These are phyloP conservation scores for Albatrellus sp. DNA, from an alignment of 1,284 basidiomycete species.

Conservation along the genomic window DNA sequence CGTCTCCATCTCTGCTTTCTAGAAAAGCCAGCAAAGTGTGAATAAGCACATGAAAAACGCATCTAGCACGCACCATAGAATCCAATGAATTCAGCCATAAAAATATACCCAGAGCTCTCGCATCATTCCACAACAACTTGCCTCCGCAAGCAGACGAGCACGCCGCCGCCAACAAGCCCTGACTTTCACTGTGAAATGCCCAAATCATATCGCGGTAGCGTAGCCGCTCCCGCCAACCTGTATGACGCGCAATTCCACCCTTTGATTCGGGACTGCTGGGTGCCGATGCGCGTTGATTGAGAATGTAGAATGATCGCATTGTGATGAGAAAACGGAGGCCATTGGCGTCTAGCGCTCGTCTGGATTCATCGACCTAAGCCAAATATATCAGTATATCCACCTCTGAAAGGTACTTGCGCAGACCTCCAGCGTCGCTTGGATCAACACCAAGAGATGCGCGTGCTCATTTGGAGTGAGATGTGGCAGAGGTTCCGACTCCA, in stretches of 20 bases:
- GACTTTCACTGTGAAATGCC: slow-evolving; percentile 90
- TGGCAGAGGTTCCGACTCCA: slow-evolving; percentile 55
- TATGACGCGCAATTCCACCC: slow-evolving; percentile 25
- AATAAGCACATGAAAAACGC: too few relatives aligned
- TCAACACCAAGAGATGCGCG: slow-evolving; percentile 66
- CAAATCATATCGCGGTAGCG: slow-evolving; percentile 89
- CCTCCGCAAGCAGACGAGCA: slow-evolving; percentile 58
- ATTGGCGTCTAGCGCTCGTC: slow-evolving; percentile 76
- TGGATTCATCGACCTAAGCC: slow-evolving; percentile 74
- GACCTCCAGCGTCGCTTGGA: slow-evolving; percentile 82
- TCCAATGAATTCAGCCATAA: slow-evolving; percentile 80
- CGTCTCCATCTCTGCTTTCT: slow-evolving; percentile 78
- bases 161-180: slow-evolving; percentile 68
- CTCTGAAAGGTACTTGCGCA: slow-evolving; percentile 9
- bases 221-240: slow-evolving; percentile 54
- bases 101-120: slow-evolving; percentile 75
- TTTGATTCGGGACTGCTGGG: slow-evolving; percentile 33
- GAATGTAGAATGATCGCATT: slow-evolving; percentile 73
- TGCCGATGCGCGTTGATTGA: slow-evolving; percentile 46
- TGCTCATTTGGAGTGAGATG: slow-evolving; percentile 70
- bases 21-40: slow-evolving; percentile 5
- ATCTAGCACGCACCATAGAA: slow-evolving; percentile 45
- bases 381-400: slow-evolving; percentile 1
- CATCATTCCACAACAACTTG: slow-evolving; percentile 84
- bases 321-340: slow-evolving; percentile 86